Evolutionary conservation across 306 rosid genomes (phyloP).

Genomic region (Sphenostylis stenocarpa): DNA sequence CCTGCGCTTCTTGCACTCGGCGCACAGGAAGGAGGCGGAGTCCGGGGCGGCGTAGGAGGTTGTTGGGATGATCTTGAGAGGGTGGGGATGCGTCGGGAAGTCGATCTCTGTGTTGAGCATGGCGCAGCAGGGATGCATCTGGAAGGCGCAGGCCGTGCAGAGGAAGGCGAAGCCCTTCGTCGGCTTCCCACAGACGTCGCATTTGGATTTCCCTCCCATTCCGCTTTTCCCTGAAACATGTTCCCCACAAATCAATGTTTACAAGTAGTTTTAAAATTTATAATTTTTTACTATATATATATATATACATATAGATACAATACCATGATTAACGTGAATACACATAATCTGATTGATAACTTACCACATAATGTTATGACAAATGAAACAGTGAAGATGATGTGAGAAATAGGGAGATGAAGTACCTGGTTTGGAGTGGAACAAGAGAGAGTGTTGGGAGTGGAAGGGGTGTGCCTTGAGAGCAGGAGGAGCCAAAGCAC

Average conservation of each 20-base stretch:
- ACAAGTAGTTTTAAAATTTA: too few species aligned
- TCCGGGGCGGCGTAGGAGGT: neutral
- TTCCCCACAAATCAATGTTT: too few species aligned
- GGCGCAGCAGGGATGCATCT: conserved; percentile 91
- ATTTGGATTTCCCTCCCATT: conserved; percentile 57
- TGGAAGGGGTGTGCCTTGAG: conserved; percentile 81
- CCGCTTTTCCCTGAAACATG: conserved; percentile 55
- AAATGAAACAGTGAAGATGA: too few species aligned
- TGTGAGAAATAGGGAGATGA: too few species aligned
- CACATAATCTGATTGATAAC: too few species aligned
- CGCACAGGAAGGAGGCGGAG: conserved; percentile 29
- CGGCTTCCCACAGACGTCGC: conserved; percentile 70
- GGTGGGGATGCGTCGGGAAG: conserved; percentile 52
- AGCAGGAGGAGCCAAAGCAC: conserved; percentile 73
- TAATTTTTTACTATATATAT: too few species aligned
- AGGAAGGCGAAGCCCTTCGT: conserved; percentile 68
- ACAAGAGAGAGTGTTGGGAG: conserved; percentile 61
- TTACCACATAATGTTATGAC: too few species aligned
- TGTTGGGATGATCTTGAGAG: conserved; percentile 48
- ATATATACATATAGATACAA: too few species aligned
- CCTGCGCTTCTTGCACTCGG: conserved; percentile 64
- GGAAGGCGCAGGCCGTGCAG: conserved; percentile 72
- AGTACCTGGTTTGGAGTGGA: conserved; percentile 73
- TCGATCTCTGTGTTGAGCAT: conserved; percentile 57
- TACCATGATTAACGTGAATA: too few species aligned